phyloP scores from a whole-genome alignment of 1,284 basidiomycete species.

The Sanghuangporus weigelae region DNA sequence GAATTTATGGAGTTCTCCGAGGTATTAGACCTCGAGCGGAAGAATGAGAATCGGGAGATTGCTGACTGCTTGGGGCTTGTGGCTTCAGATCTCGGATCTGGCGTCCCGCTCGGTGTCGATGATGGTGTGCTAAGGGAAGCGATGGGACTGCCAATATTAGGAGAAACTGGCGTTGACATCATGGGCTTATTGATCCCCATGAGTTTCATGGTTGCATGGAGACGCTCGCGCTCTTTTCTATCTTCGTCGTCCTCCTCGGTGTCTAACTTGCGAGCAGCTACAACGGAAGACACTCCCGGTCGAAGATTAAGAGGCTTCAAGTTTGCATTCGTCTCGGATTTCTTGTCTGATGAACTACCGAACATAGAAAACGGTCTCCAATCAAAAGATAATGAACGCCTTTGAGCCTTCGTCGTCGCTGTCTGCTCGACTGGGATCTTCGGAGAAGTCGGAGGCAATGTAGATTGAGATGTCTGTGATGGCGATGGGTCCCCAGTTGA shows the following conservation, averaged over 20 bases:
- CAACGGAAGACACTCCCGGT: conserved; percentile 49
- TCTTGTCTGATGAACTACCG: conserved; percentile 49
- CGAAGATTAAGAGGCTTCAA: conserved; percentile 71
- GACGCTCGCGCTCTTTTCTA: conserved; percentile 72
- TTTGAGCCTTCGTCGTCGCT: conserved; percentile 41
- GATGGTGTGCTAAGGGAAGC: conserved; percentile 24
- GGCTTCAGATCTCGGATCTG: conserved; percentile 23
- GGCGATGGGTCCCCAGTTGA: conserved; percentile 34
- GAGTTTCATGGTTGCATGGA: conserved; percentile 85
- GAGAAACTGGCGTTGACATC: conserved; percentile 32
- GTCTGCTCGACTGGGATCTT: conserved; percentile 22
- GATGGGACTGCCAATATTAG: conserved; percentile 25
- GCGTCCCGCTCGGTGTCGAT: conserved; percentile 24
- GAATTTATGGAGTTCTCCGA: conserved; percentile 41
- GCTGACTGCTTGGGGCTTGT: conserved; percentile 24
- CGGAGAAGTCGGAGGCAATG: conserved; percentile 13
- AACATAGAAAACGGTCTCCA: conserved; percentile 74
- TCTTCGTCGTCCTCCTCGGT: conserved; percentile 88
- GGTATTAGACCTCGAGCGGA: conserved; percentile 44
- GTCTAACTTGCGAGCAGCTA: conserved; percentile 67
- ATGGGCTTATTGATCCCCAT: conserved; percentile 79
- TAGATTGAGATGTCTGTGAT: conserved; percentile 17
- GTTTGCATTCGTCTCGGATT: conserved; percentile 44
- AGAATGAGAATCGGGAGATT: conserved; percentile 63
- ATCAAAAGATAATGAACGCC: conserved; percentile 76